Base-by-base conservation (phyloP, 1,284 basidiomycete genomes). In the Ceratobasidium sp. region DNA sequence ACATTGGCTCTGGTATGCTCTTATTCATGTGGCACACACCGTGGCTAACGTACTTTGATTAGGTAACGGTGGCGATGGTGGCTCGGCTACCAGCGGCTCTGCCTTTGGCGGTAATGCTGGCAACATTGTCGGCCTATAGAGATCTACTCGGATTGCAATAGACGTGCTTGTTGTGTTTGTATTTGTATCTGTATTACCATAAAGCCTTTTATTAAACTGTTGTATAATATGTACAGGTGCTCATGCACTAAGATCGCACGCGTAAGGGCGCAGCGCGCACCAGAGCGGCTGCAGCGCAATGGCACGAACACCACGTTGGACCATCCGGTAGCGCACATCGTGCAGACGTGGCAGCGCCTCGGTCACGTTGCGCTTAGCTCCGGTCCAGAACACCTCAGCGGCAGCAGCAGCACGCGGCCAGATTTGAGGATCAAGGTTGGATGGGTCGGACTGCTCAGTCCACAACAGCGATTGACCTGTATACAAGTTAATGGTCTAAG, bases 331-430 rank as follows among this genome's bases (percentile, higher is more conserved):
- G 44, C 88, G 86, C 26, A 93, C 82, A 81, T 96, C 95, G 81
- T 97, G 93, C 81, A 97, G 87, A 58, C 95, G 89, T 26, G 91
- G 90, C 28, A 96, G 85, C 0, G 95, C 95, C 42, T 90, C 86
- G 1, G 84, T 86, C 39, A 90, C 86, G 82, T 91, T 88, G 20
- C 84, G 82, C 0, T 84, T 86, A 0, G 88, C 87, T 0, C 95
- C 93, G 1, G 90, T 91, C 95, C 95, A 96, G 86, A 93, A 96
- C 20, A 96, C 83, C 86, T 97, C 95, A 0, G 94, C 94, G 5
- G 91, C 90, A 0, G 92, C 89, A 0, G 94, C 93, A 9, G 94
- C 92, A 72, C 95, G 89, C 1, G 95, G 95, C 94, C 95, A 96
- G 10, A 91, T 86, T 77, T 91, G 90, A 0, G 88, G 82, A 82